Evolutionary conservation across 2,329 filamentous ascomycete species (phyloP).

Genomic region (Daldinia eschscholtzii): DNA sequence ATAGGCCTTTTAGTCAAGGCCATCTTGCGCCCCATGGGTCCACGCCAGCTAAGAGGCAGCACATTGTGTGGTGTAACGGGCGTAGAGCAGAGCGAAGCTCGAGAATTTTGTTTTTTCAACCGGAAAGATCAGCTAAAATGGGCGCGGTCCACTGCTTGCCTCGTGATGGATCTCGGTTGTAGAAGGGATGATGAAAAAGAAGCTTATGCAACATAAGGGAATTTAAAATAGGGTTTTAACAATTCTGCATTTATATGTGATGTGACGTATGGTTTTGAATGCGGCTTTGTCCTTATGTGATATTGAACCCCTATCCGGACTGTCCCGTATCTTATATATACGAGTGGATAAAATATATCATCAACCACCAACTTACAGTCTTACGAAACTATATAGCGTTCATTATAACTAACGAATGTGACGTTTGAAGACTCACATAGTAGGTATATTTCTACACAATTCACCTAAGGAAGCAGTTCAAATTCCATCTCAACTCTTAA

Average conservation of each 20-base stretch:
- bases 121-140: conserved; percentile 31
- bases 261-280: conserved; percentile 16
- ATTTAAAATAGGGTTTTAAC: conserved; percentile 21
- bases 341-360: neutral
- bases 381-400: neutral
- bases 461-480: neutral
- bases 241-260: conserved; percentile 7
- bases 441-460: neutral
- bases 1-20: conserved; percentile 16
- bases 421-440: neutral
- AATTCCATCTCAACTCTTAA: neutral
- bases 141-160: conserved; percentile 18
- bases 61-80: conserved; percentile 36
- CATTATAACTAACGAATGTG: neutral
- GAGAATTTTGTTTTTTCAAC: conserved; percentile 20
- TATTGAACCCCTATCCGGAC: neutral
- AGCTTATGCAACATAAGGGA: conserved; percentile 35
- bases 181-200: conserved; percentile 14
- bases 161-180: conserved; percentile 27
- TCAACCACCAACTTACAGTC: neutral
- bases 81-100: conserved; percentile 22
- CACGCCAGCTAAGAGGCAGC: conserved; percentile 28
- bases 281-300: neutral
- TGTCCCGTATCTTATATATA: neutral
- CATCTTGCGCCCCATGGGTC: conserved; percentile 27